Base-by-base conservation (phyloP, 768 basidiomycete species). In the Mycena filopes region DNA sequence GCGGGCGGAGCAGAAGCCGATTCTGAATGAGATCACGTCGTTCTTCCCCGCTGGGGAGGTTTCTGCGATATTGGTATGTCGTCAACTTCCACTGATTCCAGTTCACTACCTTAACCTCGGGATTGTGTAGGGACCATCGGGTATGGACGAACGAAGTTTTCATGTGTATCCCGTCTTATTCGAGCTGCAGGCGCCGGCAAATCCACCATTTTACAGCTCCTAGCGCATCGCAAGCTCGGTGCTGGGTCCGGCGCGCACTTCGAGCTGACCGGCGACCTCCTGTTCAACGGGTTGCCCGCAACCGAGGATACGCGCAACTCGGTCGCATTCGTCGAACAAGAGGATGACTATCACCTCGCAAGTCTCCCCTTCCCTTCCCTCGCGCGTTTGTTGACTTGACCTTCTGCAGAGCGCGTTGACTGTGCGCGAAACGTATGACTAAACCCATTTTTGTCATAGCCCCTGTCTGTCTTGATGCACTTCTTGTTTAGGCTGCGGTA, bases 231-330 rank as follows among this genome's bases (percentile, higher is more conserved):
- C 18, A 69, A 66, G 23, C 69, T 70, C 42, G 60, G 64, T 28
- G 65, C 69, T 0, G 69, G 69, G 2, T 57, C 66, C 10, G 55
- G 62, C 29, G 65, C 69, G 55, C 65, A 70, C 42, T 70, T 70
- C n/a, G 55, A 67, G 36, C 53, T 55, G 53, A 55, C 57, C 2
- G 71, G 71, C 45, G 72, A 73, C 28, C 36, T 72, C 8, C 46
- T 64, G 33, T 68, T 70, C 43, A 65, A 69, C 74, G 79, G 38
- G 72, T 78, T 46, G 57, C 81, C 64, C 9, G 47, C 63, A 18
- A 66, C 68, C 4, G 57, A 66, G 41, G 64, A 69, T n/a, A 64
- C 66, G 21, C 68, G 60, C 16, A 31, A 53, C 13, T 54, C 68
- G 2, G 48, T 69, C 2, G 68, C 68, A 2, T 69, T 69, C 42